Conservation (phyloP, 352 stramenopile genomes). For the Thalassiosira oceanica region DNA sequence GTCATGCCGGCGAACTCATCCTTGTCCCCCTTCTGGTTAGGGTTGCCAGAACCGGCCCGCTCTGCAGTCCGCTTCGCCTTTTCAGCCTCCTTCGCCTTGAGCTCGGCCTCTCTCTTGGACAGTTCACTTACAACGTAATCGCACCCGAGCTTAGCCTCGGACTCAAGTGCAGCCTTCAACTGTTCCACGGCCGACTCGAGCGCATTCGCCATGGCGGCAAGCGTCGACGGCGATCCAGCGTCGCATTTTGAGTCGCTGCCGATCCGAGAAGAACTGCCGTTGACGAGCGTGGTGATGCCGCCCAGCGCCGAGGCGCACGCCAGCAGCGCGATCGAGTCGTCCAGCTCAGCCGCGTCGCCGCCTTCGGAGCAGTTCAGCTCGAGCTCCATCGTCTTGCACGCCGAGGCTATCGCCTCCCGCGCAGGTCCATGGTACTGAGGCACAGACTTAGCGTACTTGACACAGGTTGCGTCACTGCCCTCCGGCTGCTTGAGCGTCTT, state of each 20-base stretch:
- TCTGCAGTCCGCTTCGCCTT: slow-evolving; percentile 39
- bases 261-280: slow-evolving; percentile 14
- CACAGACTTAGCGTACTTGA: slow-evolving; percentile 27
- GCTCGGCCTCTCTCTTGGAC: slow-evolving; percentile 30
- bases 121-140: slow-evolving; percentile 30
- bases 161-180: slow-evolving; percentile 26
- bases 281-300: slow-evolving; percentile 14
- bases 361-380: slow-evolving; percentile 56
- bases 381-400: slow-evolving; percentile 56
- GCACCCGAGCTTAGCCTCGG: slow-evolving; percentile 24
- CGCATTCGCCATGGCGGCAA: slow-evolving; percentile 6
- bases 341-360: slow-evolving; percentile 1
- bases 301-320: slow-evolving; percentile 12
- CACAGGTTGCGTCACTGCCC: not conserved
- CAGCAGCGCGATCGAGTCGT: slow-evolving; percentile 41
- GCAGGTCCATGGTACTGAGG: slow-evolving; percentile 56
- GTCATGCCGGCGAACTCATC: slow-evolving; percentile 63
- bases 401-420: slow-evolving; percentile 21
- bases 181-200: slow-evolving; percentile 11
- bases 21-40: not conserved
- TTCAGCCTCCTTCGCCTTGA: slow-evolving; percentile 42
- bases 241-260: not conserved
- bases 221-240: not conserved
- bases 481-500: too few species aligned
- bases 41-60: not conserved